Percentiles rank a stretch among this genome's conserved stretches.
These are phyloP conservation scores for Alternaria triticimaculans DNA, from an alignment of 2,329 filamentous ascomycete species.

Conservation along the genomic window DNA sequence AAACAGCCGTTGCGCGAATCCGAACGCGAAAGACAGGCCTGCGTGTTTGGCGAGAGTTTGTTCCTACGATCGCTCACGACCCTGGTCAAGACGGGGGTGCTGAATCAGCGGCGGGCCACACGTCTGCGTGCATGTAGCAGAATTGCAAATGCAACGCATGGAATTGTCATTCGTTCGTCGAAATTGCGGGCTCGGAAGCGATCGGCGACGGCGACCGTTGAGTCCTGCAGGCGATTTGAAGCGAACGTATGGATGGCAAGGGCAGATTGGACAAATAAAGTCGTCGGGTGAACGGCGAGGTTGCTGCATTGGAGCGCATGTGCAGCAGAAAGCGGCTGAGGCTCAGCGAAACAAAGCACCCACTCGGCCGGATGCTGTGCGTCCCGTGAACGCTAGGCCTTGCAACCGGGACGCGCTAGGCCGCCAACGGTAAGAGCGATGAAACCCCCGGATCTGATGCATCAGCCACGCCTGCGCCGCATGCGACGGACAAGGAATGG, in stretches of 20 bases:
- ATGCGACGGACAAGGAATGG: conserved; percentile 15
- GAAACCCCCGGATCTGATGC: conserved; percentile 20
- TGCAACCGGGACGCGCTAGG: conserved; percentile 10
- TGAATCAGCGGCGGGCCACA: conserved; percentile 17
- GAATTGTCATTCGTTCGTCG: neutral
- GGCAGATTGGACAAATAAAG: conserved; percentile 12
- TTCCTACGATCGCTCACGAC: conserved; percentile 16
- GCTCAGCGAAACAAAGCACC: conserved; percentile 22
- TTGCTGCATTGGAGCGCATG: conserved; percentile 27
- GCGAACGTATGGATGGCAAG: conserved; percentile 14
- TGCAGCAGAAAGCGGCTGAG: conserved; percentile 20
- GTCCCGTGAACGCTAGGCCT: conserved; percentile 27
- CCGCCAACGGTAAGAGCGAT: neutral
- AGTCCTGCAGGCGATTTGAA: conserved; percentile 21
- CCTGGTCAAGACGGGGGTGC: conserved; percentile 7
- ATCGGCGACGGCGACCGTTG: conserved; percentile 34
- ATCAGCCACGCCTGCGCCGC: conserved; percentile 23
- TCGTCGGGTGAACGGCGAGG: conserved; percentile 30
- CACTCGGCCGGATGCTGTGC: conserved; percentile 22
- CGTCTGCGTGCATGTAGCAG: conserved; percentile 2
- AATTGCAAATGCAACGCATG: neutral
- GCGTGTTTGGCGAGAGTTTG: conserved; percentile 9
- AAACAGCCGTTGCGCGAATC: conserved; percentile 16
- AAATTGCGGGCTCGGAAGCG: conserved; percentile 19
- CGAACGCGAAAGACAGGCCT: conserved; percentile 18